Base-by-base conservation (phyloP, 768 basidiomycete genomes). In the Mycena polygramma region DNA sequence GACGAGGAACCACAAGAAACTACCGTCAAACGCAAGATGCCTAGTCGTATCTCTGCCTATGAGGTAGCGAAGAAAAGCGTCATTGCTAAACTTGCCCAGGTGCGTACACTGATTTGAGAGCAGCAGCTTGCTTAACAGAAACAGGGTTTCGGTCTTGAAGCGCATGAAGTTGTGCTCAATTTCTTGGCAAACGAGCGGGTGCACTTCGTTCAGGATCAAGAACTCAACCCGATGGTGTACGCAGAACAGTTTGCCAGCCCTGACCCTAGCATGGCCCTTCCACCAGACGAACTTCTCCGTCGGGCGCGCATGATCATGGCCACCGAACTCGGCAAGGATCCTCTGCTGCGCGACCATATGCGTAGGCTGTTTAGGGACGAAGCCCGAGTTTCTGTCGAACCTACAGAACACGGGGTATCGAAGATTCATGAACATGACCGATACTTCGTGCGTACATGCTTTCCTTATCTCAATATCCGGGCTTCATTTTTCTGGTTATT, bases 241-340 rank as follows among this genome's bases (percentile, higher is more conserved):
- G 97, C 97, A 9, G 95, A 97, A 76, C 93, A 94, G 74, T 99
- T 92, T 79, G 88, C 86, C 17, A 93, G 93, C 73, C 87, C 91
- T 2, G 91, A 93, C 75, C 88, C 89, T 7, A 43, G 77, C 49
- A 90, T 88, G 69, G 85, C 88, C 2, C 86, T 86, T 73, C 76
- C 88, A 13, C 82, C 91, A 0, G 91, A 94, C 64, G 92, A 94
- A 62, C 78, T 94, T 35, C 86, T 96, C 54, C 85, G 85, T 55
- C 89, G 89, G 41, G 94, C 95, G 13, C 89, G 94, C 57, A 88
- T 94, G 85, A 92, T 99, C 65, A 82, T 99, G 55, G 88, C 92
- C 8, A 95, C 94, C 0, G 98, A 99, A 78, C 87, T 99, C 20
- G 94, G 94, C 41, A 97, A 94, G 77, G 97, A 99, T 78, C 97